Conservation (phyloP, 495 filamentous ascomycete genomes). For the Podospora sp. region DNA sequence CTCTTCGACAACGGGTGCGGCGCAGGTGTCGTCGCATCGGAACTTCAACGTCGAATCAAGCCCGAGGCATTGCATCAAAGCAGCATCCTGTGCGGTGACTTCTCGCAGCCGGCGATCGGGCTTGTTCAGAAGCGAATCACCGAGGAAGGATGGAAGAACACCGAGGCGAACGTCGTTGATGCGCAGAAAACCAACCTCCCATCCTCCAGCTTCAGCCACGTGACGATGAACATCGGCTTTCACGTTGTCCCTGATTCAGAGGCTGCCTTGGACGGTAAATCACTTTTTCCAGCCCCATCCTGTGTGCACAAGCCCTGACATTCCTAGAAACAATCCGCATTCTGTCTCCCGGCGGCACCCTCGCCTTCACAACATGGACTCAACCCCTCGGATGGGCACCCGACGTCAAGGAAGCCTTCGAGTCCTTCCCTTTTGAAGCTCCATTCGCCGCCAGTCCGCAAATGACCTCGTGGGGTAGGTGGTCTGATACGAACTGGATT, state of each 20-base stretch:
- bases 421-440: constrained; percentile 43
- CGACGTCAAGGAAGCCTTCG: constrained; percentile 38
- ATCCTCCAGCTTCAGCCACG: constrained; percentile 39
- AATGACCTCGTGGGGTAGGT: constrained; percentile 36
- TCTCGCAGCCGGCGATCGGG: constrained; percentile 34
- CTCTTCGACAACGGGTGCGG: constrained; percentile 50
- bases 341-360: constrained; percentile 41
- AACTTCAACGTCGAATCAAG: constrained; percentile 35
- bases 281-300: not conserved
- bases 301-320: constrained; percentile 10
- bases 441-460: constrained; percentile 37
- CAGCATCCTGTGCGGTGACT: constrained; percentile 45
- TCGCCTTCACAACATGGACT: constrained; percentile 46
- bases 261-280: constrained; percentile 42
- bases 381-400: constrained; percentile 31
- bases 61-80: constrained; percentile 37
- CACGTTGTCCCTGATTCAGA: constrained; percentile 47
- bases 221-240: constrained; percentile 47
- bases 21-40: constrained; percentile 40
- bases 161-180: constrained; percentile 38
- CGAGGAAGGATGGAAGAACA: constrained; percentile 38
- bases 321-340: constrained; percentile 41
- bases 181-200: constrained; percentile 40
- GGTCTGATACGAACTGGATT: constrained; percentile 44
- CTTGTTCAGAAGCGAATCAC: constrained; percentile 33